Base-by-base conservation (phyloP, 495 filamentous ascomycete genomes). In the Penicillium paradoxum region DNA sequence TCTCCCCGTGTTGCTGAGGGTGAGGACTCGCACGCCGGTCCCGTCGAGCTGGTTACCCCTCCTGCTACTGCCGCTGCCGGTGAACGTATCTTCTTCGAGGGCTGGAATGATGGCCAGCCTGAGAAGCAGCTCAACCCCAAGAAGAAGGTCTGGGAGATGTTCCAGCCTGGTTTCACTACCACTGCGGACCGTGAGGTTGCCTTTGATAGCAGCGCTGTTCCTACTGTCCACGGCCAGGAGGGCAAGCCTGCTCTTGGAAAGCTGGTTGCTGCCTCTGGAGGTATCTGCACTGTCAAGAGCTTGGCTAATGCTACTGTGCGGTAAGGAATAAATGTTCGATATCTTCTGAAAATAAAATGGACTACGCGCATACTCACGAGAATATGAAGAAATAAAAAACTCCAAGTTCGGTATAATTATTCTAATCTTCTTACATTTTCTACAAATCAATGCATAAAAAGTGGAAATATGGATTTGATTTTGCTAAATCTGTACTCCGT, bases 121-220 rank as follows among this genome's bases (percentile, higher is more conserved):
- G 91, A 97, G 77, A 84, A 84, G 55, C 78, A 89, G 46, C 80
- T 98, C 58, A 97, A 97, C 77, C 93, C 95, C 37, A 98, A 97
- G 86, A 97, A 97, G 83, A 97, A 96, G 83, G 72, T 97, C 49
- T 97, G 91, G 90, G 93, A 98, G 79, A 89, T 78, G 10, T 86
- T 95, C 73, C 91, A 96, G 75, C 89, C 89, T 5, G 93, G 92
- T 0, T 97, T 97, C 71, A 90, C 84, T 18, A 98, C 92, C 13
- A 96, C 86, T 14, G 80, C 82, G 4, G 70, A 69, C 32, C 72
- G 88, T 45, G 89, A 90, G 73, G 95, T 95, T 27, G 89, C 79
- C 17, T 90, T 91, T 63, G 86, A 90, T 54, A 79, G 76, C 41
- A 73, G 64, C 25, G 81, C 73, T 25, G 84, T 88, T 36, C 80